A percentile compares a stretch with the other conserved stretches of the same genome.
Evolutionary conservation across 208 protist genomes (phyloP).

Genomic region (Crithidia brevicula): DNA sequence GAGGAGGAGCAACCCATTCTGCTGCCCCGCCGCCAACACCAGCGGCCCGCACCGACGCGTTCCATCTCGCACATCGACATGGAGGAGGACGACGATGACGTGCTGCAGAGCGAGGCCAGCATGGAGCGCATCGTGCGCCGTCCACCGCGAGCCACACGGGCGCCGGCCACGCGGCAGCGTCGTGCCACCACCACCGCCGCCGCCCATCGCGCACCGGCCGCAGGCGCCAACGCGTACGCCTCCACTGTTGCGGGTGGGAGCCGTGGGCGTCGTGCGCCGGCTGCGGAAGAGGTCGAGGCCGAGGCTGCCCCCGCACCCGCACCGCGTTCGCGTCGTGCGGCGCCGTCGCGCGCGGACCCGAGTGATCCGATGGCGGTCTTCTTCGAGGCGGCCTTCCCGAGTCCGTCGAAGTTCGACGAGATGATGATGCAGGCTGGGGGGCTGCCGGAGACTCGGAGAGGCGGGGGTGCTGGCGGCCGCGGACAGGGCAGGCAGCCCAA

Average conservation of each 20-base stretch:
- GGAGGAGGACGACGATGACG: constrained; percentile 38
- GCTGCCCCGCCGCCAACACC: constrained; percentile 54
- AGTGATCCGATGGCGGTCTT: constrained; percentile 89
- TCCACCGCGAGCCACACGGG: constrained; percentile 39
- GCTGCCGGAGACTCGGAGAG: constrained; percentile 41
- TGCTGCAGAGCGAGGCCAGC: constrained; percentile 25
- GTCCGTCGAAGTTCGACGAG: constrained; percentile 88
- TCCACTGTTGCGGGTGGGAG: background rate
- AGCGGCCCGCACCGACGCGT: constrained; percentile 40
- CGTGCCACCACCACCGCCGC: background rate
- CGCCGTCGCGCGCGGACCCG: constrained; percentile 31
- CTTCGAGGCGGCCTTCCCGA: constrained; percentile 82
- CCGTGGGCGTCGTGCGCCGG: constrained; percentile 4
- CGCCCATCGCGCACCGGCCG: background rate
- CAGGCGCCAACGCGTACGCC: background rate
- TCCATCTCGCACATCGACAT: constrained; percentile 63
- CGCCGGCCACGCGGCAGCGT: constrained; percentile 19
- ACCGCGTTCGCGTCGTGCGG: constrained; percentile 12
- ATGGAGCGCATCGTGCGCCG: constrained; percentile 43
- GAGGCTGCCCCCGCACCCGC: background rate
- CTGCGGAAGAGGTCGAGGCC: background rate
- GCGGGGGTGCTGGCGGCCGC: constrained; percentile 33
- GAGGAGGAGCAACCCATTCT: constrained; percentile 76
- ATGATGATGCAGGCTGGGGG: constrained; percentile 86
- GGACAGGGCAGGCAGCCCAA: constrained; percentile 53